Percentiles rank a stretch among this genome's conserved stretches.
Conservation (phyloP, 352 stramenopile genomes). For the Phytophthora capsici region DNA sequence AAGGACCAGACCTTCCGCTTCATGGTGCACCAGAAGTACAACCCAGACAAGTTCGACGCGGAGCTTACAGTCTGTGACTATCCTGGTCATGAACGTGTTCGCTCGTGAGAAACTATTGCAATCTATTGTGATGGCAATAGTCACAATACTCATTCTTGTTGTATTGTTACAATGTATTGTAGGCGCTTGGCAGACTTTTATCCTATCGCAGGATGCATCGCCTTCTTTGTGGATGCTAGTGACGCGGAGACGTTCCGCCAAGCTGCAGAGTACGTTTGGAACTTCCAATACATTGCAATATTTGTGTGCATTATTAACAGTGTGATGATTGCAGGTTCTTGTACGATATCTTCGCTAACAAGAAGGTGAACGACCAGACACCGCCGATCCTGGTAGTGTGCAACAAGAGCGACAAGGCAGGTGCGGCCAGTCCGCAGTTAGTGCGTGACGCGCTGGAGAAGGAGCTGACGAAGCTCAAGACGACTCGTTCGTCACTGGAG, state of each 20-base stretch:
- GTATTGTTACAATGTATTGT: no score
- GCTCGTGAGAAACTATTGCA: slow-evolving; percentile 48
- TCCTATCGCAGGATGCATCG: slow-evolving; percentile 68
- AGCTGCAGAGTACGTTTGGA: slow-evolving; percentile 68
- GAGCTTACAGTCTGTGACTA: slow-evolving; percentile 83
- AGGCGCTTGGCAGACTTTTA: slow-evolving; percentile 81
- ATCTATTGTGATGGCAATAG: neutral
- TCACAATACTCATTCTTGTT: neutral
- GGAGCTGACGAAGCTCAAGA: slow-evolving; percentile 88
- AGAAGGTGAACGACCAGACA: slow-evolving; percentile 81
- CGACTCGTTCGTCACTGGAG: slow-evolving; percentile 85
- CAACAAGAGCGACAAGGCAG: slow-evolving; percentile 80
- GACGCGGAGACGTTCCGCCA: slow-evolving; percentile 74
- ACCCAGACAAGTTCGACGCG: slow-evolving; percentile 71
- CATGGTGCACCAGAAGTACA: slow-evolving; percentile 68
- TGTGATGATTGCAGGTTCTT: slow-evolving; percentile 61
- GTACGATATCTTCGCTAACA: slow-evolving; percentile 88
- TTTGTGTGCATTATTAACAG: no score
- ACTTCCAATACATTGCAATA: neutral
- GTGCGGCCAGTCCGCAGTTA: slow-evolving; percentile 50
- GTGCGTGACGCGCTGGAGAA: slow-evolving; percentile 77
- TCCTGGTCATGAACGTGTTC: slow-evolving; percentile 81
- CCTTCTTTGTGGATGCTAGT: slow-evolving; percentile 79
- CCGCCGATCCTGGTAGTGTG: slow-evolving; percentile 79
- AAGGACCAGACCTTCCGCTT: slow-evolving; percentile 79